Percentiles rank a stretch among this genome's conserved stretches.
These are phyloP conservation scores for Sporopachydermia cereana DNA, from an alignment of 1,139 yeast species.

Conservation along the genomic window DNA sequence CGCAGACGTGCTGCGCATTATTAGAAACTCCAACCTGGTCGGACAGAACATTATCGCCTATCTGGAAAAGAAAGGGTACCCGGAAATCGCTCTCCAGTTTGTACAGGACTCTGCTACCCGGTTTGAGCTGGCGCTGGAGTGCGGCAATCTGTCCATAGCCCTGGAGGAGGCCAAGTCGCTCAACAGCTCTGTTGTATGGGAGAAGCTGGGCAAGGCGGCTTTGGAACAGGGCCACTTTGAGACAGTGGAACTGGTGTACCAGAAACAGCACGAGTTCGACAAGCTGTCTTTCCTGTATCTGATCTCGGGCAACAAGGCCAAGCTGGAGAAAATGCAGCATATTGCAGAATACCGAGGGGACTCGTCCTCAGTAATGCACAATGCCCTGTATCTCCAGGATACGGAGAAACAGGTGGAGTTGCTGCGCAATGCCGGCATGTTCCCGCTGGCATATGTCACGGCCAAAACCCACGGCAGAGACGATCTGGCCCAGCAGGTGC, in stretches of 20 bases:
- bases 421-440: conserved; percentile 66
- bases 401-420: conserved; percentile 65
- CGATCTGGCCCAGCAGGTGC: conserved; percentile 59
- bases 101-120: conserved; percentile 95
- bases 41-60: conserved; percentile 96
- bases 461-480: conserved; percentile 81
- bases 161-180: conserved; percentile 75
- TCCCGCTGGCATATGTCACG: conserved; percentile 84
- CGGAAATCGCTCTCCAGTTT: conserved; percentile 88
- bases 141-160: conserved; percentile 85
- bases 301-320: conserved; percentile 65
- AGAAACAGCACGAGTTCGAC: conserved; percentile 77
- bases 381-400: conserved; percentile 68
- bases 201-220: conserved; percentile 75
- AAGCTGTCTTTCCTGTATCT: conserved; percentile 82
- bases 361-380: conserved; percentile 67
- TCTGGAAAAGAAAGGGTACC: conserved; percentile 89
- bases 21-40: conserved; percentile 79
- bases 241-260: conserved; percentile 79
- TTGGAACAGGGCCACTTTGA: conserved; percentile 79
- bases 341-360: conserved; percentile 90
- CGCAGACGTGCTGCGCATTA: conserved; percentile 83
- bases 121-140: conserved; percentile 89
- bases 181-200: conserved; percentile 65
- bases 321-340: conserved; percentile 72